Evolutionary conservation across 495 filamentous ascomycete genomes (phyloP), one percentile per base, ranked within the genome.

Genomic region (Trichoderma asperelloides): DNA sequence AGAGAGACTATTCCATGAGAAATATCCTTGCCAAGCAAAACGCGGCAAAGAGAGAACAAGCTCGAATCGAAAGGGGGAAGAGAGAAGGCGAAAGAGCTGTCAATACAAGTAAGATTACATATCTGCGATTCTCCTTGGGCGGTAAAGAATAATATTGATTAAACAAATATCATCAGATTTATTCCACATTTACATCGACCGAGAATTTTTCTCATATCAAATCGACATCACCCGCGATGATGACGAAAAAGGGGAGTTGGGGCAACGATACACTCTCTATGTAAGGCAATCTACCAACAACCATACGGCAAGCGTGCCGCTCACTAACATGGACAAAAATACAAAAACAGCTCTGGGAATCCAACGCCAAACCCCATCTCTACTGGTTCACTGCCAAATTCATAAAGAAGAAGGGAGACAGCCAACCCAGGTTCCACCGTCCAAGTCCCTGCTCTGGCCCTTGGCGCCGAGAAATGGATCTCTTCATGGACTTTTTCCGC

Each of bases 401-500:
- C 71, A 74, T 72, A 66, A 74, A 73, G 40, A 70, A 69, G 49
- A 73, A 73, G 15, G 70, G 70, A 45, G 72, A 74, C 66, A 68
- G 63, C 33, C 67, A 66, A 3, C 68, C 74, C 3, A 67, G 70
- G 7, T 71, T 71, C 63, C 69, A 75, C 45, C 71, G 75, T 0
- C 70, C 70, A 6, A 67, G 66, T 15, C 68, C 74, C 2, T 68
- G 73, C 4, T 62, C 70, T 0, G 74, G 75, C 6, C 8, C 33
- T 6, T 74, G 80, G 57, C 23, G 65, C 11, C 45, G 57, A 18
- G 85, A 84, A 8, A 76, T 83, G 33, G 69, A 30, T 0, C 72
- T 71, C 0, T 90, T 90, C 71, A 75, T 78, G 69, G n/a, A 60
- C 0, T 86, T 86, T 70, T 91, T 91, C 75, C 67, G 74, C 15